Conservation (phyloP, 345 rosid genomes). For the Eucalyptus microcorys region DNA sequence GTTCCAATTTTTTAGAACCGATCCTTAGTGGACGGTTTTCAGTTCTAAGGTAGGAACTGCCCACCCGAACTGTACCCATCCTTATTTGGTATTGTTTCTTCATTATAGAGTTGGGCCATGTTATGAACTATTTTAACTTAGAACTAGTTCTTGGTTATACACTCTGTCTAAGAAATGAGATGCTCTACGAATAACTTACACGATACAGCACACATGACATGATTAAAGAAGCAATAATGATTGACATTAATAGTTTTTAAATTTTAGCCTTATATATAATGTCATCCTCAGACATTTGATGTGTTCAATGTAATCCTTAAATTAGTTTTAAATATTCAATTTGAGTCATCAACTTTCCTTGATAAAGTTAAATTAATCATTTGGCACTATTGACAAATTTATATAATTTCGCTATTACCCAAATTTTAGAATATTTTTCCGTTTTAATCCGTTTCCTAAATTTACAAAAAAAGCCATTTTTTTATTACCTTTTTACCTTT, state of each 20-base stretch:
- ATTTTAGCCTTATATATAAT: background rate
- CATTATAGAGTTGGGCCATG: background rate
- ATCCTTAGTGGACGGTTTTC: no score
- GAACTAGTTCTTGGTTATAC: no score
- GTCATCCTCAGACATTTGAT: background rate
- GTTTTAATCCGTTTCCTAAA: no score
- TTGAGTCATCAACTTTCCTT: background rate
- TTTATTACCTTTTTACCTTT: background rate
- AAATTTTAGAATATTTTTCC: no score
- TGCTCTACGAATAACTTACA: background rate
- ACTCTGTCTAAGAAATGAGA: background rate
- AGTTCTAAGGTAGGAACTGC: no score
- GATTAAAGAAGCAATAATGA: background rate
- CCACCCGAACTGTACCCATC: no score
- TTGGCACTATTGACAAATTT: no score
- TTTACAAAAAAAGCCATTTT: background rate
- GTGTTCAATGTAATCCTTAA: background rate
- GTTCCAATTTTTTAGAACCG: no score
- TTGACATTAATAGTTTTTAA: background rate
- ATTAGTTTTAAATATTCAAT: background rate
- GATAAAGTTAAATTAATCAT: background rate
- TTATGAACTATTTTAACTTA: background rate
- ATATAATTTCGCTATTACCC: no score
- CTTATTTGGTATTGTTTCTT: background rate
- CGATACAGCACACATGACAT: rapidly evolving